A percentile compares a stretch with the other conserved stretches of the same genome.
Conservation (phyloP, 345 rosid species). For the Eucalyptus sp. region DNA sequence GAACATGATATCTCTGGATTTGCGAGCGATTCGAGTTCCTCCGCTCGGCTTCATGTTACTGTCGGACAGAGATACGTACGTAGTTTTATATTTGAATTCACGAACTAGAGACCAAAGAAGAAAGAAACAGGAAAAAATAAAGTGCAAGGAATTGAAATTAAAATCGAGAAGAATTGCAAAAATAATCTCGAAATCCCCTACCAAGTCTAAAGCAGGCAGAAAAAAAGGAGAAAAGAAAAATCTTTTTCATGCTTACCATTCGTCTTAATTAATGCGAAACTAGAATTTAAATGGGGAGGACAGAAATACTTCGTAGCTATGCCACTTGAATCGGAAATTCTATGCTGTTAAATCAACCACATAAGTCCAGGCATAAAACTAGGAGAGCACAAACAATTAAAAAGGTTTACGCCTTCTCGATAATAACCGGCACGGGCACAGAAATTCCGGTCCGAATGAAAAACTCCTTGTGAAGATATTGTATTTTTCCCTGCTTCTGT, state of each 20-base stretch:
- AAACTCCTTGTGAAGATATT: background rate
- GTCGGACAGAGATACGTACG: background rate
- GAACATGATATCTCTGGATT: background rate
- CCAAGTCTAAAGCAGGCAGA: no score
- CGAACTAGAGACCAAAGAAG: background rate
- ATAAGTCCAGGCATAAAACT: background rate
- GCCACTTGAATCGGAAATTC: background rate
- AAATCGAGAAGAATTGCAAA: no score
- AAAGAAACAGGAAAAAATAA: background rate
- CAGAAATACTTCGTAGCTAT: background rate
- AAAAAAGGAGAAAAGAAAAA: no score
- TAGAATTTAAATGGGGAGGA: no score
- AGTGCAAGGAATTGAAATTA: no score
- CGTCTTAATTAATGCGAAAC: no score
- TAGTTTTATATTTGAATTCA: background rate
- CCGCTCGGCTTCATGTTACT: background rate
- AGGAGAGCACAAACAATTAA: background rate
- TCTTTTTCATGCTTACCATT: no score
- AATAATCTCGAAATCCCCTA: no score
- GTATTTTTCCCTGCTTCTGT: background rate
- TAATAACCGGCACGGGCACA: background rate
- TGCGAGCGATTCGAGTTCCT: background rate
- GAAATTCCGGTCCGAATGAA: background rate
- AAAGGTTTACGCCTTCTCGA: background rate
- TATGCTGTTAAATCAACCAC: background rate